A percentile compares a stretch with the other conserved stretches of the same genome.
These are phyloP conservation scores for Brassica incana DNA, from an alignment of 345 rosid genomes.

Conservation along the genomic window DNA sequence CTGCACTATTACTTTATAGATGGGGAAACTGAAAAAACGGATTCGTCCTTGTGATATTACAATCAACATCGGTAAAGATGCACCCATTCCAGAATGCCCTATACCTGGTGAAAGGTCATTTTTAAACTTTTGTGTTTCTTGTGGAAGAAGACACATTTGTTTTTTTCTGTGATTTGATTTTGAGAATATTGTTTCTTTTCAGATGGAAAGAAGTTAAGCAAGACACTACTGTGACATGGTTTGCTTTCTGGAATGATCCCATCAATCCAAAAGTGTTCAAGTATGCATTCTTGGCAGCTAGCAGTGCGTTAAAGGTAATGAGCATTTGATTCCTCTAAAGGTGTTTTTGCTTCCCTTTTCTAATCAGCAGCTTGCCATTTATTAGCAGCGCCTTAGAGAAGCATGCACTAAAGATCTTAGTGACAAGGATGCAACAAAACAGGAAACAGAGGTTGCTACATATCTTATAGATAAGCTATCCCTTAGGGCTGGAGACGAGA, in stretches of 20 bases:
- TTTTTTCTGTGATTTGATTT: constrained; percentile 2
- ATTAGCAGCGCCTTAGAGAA: constrained; percentile 65
- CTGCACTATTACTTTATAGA: constrained; percentile 47
- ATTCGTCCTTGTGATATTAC: constrained; percentile 90
- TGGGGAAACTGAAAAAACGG: constrained; percentile 96
- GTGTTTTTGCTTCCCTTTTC: background rate
- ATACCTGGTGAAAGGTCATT: constrained; percentile 86
- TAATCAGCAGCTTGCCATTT: constrained; percentile 6
- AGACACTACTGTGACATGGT: constrained; percentile 96
- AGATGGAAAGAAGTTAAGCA: constrained; percentile 99
- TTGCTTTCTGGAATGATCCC: constrained; percentile 99
- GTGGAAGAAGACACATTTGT: background rate
- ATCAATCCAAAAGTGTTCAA: constrained; percentile 93
- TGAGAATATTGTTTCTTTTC: constrained; percentile 36
- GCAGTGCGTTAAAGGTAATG: constrained; percentile 85
- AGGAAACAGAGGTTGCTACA: constrained; percentile 91
- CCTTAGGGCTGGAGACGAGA: constrained; percentile 73
- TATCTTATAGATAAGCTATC: constrained; percentile 96
- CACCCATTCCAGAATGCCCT: constrained; percentile 90
- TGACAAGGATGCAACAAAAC: constrained; percentile 63
- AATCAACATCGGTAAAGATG: constrained; percentile 83
- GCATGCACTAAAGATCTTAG: constrained; percentile 81
- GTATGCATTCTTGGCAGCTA: constrained; percentile 88
- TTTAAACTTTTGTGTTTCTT: background rate
- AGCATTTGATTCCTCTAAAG: constrained; percentile 7